These are phyloP conservation scores for Trematosphaeria pertusa DNA, from an alignment of 2,329 filamentous ascomycete genomes.

Conservation along the genomic window DNA sequence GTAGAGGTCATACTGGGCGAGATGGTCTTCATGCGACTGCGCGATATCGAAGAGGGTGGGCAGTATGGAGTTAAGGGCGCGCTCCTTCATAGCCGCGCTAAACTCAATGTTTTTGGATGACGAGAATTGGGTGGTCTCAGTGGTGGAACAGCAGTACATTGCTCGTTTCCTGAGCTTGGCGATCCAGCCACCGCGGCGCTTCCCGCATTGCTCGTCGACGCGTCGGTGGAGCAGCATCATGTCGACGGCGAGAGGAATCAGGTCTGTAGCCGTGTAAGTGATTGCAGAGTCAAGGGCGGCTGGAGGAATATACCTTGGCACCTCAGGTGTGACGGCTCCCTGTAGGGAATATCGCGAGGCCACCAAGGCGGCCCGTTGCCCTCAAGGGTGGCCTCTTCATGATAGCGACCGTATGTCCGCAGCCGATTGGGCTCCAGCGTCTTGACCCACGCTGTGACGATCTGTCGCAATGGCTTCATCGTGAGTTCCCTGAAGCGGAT, in stretches of 20 bases:
- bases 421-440: slow-evolving; percentile 34
- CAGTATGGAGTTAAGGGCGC: slow-evolving; percentile 32
- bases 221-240: slow-evolving; percentile 39
- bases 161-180: slow-evolving; percentile 29
- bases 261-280: slow-evolving; percentile 24
- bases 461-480: slow-evolving; percentile 39
- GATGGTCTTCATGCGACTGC: slow-evolving; percentile 36
- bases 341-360: slow-evolving; percentile 35
- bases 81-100: slow-evolving; percentile 34
- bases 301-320: slow-evolving; percentile 27
- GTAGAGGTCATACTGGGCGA: slow-evolving; percentile 31
- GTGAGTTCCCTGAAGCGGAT: slow-evolving; percentile 38
- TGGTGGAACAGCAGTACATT: slow-evolving; percentile 26
- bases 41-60: slow-evolving; percentile 39
- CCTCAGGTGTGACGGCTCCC: slow-evolving; percentile 43
- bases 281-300: too few species aligned
- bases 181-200: slow-evolving; percentile 35
- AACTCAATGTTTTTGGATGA: slow-evolving; percentile 31
- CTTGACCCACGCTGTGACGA: slow-evolving; percentile 43
- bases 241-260: slow-evolving; percentile 34
- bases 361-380: slow-evolving; percentile 37
- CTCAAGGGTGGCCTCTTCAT: slow-evolving; percentile 20
- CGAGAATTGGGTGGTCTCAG: slow-evolving; percentile 32
- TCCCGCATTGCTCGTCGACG: slow-evolving; percentile 24
- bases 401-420: slow-evolving; percentile 33